phyloP scores from a whole-genome alignment of 2,329 filamentous ascomycete genomes.

The Bipolaris gigantea region DNA sequence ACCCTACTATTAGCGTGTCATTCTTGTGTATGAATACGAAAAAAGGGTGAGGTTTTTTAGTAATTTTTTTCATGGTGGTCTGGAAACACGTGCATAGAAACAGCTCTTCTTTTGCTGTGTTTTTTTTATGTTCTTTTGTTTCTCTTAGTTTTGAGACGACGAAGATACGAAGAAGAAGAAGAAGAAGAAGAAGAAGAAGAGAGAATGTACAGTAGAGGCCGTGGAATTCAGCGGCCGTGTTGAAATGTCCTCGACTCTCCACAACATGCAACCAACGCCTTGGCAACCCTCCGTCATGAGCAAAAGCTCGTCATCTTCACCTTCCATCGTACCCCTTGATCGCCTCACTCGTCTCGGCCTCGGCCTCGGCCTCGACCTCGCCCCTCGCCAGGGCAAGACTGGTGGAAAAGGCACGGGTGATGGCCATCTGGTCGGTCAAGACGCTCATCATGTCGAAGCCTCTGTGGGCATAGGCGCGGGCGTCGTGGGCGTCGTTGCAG shows the following conservation, averaged over 20 bases:
- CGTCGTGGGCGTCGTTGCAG: slow-evolving; percentile 56
- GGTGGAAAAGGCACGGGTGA: slow-evolving; percentile 47
- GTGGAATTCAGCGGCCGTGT: neutral
- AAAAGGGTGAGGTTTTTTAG: neutral
- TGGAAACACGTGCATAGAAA: neutral
- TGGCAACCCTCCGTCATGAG: too few species aligned
- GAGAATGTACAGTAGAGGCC: neutral
- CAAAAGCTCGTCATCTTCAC: neutral
- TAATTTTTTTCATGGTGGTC: too few species aligned
- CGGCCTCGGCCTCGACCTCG: slow-evolving; percentile 10
- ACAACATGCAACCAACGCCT: too few species aligned
- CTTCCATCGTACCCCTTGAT: slow-evolving; percentile 30
- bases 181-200: too few species aligned
- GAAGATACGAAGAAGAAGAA: too few species aligned
- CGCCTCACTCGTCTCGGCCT: slow-evolving; percentile 11
- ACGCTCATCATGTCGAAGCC: slow-evolving; percentile 59
- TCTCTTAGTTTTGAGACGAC: too few species aligned
- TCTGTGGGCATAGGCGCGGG: slow-evolving; percentile 54
- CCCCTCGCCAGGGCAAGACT: slow-evolving; percentile 41
- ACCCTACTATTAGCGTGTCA: neutral
- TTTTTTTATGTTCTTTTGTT: too few species aligned
- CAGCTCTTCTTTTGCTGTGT: neutral
- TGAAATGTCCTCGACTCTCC: neutral
- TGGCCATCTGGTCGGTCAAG: slow-evolving; percentile 51
- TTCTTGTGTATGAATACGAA: neutral